Evolutionary conservation across 192 early-diverging fungal species (phyloP).

Genomic region (Gryganskiella cystojenkinii): DNA sequence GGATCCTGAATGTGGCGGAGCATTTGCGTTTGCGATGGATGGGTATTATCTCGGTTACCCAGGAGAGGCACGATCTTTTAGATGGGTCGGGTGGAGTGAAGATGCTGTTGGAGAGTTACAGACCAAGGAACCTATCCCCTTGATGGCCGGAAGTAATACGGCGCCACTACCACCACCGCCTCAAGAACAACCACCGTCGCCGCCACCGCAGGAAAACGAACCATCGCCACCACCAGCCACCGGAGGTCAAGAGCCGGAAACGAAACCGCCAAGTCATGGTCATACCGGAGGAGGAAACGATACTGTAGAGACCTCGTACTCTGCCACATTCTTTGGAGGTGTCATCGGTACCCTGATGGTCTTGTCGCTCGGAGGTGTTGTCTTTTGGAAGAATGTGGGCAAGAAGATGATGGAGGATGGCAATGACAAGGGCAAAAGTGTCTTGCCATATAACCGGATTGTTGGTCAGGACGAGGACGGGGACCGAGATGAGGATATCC

Average conservation of each 20-base stretch:
- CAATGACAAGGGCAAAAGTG: constrained; percentile 16
- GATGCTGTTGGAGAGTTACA: constrained; percentile 14
- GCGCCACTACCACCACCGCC: neutral
- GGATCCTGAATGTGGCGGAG: constrained; percentile 16
- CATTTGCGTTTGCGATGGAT: constrained; percentile 23
- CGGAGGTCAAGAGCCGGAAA: neutral
- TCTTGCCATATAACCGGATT: constrained; percentile 28
- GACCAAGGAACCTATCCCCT: constrained; percentile 13
- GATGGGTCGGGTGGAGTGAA: constrained; percentile 49
- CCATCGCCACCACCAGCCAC: neutral
- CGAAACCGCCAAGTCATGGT: neutral
- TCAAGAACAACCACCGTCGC: constrained; percentile 1
- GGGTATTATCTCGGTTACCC: constrained; percentile 33
- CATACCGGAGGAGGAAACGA: neutral
- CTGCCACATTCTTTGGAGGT: constrained; percentile 37
- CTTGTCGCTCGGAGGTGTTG: constrained; percentile 24
- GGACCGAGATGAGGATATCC: constrained; percentile 16
- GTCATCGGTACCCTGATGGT: constrained; percentile 8
- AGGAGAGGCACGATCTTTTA: constrained; percentile 24
- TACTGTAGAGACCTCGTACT: neutral
- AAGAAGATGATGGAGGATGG: constrained; percentile 10
- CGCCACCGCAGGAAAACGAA: neutral
- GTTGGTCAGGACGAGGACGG: neutral
- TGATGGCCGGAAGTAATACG: neutral
- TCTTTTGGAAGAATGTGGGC: constrained; percentile 29